These are phyloP conservation scores for Rasamsonia emersonii DNA, from an alignment of 2,329 filamentous ascomycete species.

Conservation along the genomic window DNA sequence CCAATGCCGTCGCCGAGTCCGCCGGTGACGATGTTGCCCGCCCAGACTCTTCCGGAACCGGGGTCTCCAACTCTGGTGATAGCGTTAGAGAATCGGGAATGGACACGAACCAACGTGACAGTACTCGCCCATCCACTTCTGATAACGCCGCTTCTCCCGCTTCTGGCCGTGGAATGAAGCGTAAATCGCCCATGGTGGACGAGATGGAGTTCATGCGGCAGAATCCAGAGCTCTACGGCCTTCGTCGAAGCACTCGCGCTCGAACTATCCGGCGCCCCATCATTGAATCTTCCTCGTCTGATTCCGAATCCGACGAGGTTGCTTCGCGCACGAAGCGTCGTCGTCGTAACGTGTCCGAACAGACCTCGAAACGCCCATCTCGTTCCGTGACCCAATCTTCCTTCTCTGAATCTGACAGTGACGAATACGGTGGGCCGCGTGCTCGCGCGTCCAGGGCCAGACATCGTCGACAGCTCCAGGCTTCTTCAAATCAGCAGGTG, in stretches of 20 bases:
- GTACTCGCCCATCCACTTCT: conserved; percentile 38
- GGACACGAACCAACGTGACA: conserved; percentile 39
- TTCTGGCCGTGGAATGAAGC: conserved; percentile 62
- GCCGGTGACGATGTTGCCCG: conserved; percentile 31
- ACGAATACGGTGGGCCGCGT: conserved; percentile 69
- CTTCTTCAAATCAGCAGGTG: conserved; percentile 54
- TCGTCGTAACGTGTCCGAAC: conserved; percentile 46
- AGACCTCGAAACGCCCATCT: conserved; percentile 40
- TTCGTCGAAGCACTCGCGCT: conserved; percentile 74
- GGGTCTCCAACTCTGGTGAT: conserved; percentile 30
- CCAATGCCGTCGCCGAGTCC: conserved; percentile 43
- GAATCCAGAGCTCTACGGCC: conserved; percentile 89
- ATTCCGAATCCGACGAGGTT: conserved; percentile 58
- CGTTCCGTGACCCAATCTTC: conserved; percentile 48
- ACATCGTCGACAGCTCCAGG: conserved; percentile 59
- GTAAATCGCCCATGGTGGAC: conserved; percentile 56
- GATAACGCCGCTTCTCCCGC: conserved; percentile 62
- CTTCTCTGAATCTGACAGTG: conserved; percentile 58
- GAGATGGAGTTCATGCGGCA: conserved; percentile 80
- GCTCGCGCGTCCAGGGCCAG: conserved; percentile 68
- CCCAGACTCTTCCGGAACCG: conserved; percentile 32
- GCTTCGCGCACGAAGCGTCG: conserved; percentile 34
- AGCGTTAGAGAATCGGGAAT: conserved; percentile 66
- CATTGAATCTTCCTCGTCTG: conserved; percentile 49
- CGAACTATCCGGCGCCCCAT: conserved; percentile 51